Evolutionary conservation across 2,329 filamentous ascomycete species (phyloP).

Genomic region (Grosmannia serpens): DNA sequence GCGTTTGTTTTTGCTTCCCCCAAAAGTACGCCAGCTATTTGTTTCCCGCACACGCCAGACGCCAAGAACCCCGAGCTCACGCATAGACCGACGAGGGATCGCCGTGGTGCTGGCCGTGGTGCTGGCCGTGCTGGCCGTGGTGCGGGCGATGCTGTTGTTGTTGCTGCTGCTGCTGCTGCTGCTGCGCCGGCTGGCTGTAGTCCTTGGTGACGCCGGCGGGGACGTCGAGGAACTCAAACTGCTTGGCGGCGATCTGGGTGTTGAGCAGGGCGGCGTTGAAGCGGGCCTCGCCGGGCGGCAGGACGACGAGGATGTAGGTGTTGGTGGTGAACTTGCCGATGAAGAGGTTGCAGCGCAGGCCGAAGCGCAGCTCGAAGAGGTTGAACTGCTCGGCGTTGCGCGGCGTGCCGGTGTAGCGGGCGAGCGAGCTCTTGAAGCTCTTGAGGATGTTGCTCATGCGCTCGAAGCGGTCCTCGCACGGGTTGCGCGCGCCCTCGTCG

Average conservation of each 20-base stretch:
- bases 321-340: conserved; percentile 95
- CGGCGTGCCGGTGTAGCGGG: conserved; percentile 68
- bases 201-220: conserved; percentile 24
- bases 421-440: conserved; percentile 83
- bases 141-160: background rate
- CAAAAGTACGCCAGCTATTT: background rate
- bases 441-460: conserved; percentile 95
- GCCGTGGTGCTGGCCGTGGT: background rate
- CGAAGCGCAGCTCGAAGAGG: conserved; percentile 69
- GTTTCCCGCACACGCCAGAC: background rate
- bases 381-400: conserved; percentile 72
- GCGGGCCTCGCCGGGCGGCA: conserved; percentile 80
- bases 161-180: background rate
- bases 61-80: background rate
- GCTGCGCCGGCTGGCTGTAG: background rate
- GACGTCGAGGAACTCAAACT: conserved; percentile 60
- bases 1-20: background rate
- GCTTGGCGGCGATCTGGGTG: conserved; percentile 72
- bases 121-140: background rate
- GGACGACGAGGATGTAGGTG: conserved; percentile 86
- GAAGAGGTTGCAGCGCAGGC: conserved; percentile 76
- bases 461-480: conserved; percentile 87
- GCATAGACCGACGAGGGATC: conserved; percentile 2
- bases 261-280: conserved; percentile 89
- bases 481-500: conserved; percentile 63